Evolutionary conservation across 805 yeast species (phyloP).

Genomic region (Babjeviella inositovora): DNA sequence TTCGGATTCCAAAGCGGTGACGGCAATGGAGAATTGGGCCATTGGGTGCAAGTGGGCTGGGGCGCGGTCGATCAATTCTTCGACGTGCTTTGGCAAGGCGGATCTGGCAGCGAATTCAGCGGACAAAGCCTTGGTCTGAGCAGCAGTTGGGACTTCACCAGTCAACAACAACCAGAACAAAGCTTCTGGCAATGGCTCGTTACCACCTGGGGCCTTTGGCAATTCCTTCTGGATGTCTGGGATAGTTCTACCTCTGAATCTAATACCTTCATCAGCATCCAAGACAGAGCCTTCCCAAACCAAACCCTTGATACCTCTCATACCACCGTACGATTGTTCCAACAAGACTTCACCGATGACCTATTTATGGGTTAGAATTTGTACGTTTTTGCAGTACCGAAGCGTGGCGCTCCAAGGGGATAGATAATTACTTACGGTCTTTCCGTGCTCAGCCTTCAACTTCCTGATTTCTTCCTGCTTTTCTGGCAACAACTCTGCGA

Average conservation of each 20-base stretch:
- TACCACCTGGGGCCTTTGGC: conserved; percentile 60
- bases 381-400: not conserved
- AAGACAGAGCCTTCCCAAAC: conserved; percentile 85
- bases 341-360: conserved; percentile 57
- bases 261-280: conserved; percentile 75
- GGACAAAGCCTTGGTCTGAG: conserved; percentile 55
- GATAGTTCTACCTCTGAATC: conserved; percentile 74
- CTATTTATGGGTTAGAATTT: conserved; percentile 4
- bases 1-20: conserved; percentile 69
- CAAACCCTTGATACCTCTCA: conserved; percentile 76
- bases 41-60: conserved; percentile 74
- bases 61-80: conserved; percentile 52
- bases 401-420: not conserved
- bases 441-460: conserved; percentile 83
- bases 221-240: conserved; percentile 62
- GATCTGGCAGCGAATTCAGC: conserved; percentile 71
- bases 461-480: conserved; percentile 84
- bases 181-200: conserved; percentile 61
- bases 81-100: conserved; percentile 64
- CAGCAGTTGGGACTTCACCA: conserved; percentile 66
- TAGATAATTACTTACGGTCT: conserved; percentile 33
- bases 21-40: conserved; percentile 81
- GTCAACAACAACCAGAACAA: conserved; percentile 71
- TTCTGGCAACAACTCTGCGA: conserved; percentile 82
- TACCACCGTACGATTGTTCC: conserved; percentile 83